Conservation (phyloP, 495 filamentous ascomycete genomes). For the Penicillium coffeae region DNA sequence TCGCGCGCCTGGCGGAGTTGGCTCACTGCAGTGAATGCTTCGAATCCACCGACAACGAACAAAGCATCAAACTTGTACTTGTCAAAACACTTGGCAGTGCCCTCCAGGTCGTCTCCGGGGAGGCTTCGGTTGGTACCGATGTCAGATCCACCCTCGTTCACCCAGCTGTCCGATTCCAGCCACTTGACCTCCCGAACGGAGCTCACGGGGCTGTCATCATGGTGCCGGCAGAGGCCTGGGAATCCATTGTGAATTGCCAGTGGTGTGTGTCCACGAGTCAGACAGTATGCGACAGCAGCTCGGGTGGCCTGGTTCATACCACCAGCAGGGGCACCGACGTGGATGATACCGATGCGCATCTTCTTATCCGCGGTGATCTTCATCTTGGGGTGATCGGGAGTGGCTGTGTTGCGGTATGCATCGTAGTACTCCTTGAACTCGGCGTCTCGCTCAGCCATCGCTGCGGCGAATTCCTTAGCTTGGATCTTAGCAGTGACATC, state of each 20-base stretch:
- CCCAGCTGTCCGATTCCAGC: conserved; percentile 95
- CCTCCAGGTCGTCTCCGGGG: conserved; percentile 75
- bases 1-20: conserved; percentile 77
- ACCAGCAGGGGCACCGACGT: conserved; percentile 96
- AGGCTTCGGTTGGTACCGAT: conserved; percentile 96
- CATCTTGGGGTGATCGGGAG: conserved; percentile 58
- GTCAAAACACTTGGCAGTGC: conserved; percentile 79
- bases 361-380: conserved; percentile 71
- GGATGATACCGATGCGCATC: conserved; percentile 92
- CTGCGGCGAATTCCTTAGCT: conserved; percentile 73
- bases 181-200: conserved; percentile 81
- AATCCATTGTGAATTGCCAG: conserved; percentile 96
- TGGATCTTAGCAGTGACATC: conserved; percentile 77
- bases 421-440: conserved; percentile 93
- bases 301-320: conserved; percentile 98
- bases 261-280: conserved; percentile 87
- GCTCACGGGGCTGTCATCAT: conserved; percentile 73
- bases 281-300: conserved; percentile 91
- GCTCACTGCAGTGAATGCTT: conserved; percentile 89
- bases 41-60: conserved; percentile 93
- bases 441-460: conserved; percentile 82
- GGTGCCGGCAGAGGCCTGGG: conserved; percentile 88
- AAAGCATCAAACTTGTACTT: conserved; percentile 85
- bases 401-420: conserved; percentile 85
- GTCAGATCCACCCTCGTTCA: conserved; percentile 92